Base-by-base conservation (phyloP, 2,329 filamentous ascomycete genomes). In the Sarocladiaceae sp. region DNA sequence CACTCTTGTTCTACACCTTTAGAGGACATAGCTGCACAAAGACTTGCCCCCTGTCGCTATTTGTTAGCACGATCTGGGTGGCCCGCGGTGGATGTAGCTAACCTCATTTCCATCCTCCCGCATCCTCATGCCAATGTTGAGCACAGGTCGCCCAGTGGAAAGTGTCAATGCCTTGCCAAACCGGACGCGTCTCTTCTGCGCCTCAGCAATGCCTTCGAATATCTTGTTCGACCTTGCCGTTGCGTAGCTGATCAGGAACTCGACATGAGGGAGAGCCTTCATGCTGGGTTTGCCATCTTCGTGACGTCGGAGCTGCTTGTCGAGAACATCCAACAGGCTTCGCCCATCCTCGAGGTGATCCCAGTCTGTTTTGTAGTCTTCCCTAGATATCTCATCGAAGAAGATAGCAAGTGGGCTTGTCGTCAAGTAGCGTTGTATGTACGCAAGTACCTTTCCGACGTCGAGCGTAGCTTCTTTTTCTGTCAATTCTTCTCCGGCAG, bases 391-490 rank as follows among this genome's bases (percentile, higher is more conserved):
- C 4, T 75, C 74, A 52, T 71, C 69, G 48, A 89, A 79, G 60
- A 83, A 90, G 8, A 78, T 66, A 20, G 76, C 74, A 3, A 95
- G 70, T 4, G 83, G 84, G 59, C 86, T 91, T 29, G 76, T 75
- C 1, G 75, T 79, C 57, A 96, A 74, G 31, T 86, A 84, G 25
- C 80, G 79, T 58, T 87, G 79, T 33, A 97, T 87, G 63, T 97
- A 97, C 1, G 82, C 78, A 8, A 96, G 68, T 1, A 95, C 83
- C 53, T 84, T 84, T 15, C 76, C 75, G 48, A 87, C 80, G 57
- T 96, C 88, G 55, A 95, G 82, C 0, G 82, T 81, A 1, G 87
- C 83, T 59, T 94, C 88, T 58, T 87, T 88, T 55, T 93, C 90
- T 22, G 84, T 79, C 40, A 88, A 75, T 57, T 97, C 93, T 20